These are phyloP conservation scores for Termitomyces titanicus DNA, from an alignment of 768 basidiomycete genomes.

Conservation along the genomic window DNA sequence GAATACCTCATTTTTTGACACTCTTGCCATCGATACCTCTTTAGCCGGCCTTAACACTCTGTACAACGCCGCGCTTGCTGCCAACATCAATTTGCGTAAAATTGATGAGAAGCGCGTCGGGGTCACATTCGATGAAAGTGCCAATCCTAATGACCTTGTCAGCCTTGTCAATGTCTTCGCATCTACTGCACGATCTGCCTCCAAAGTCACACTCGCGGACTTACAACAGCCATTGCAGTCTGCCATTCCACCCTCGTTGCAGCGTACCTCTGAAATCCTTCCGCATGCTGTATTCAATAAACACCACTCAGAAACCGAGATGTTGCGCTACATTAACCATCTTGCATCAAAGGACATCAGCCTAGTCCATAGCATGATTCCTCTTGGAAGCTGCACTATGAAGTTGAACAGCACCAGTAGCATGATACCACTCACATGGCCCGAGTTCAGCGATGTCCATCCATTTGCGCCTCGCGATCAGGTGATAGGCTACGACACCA, in stretches of 20 bases:
- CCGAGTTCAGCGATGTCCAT: conserved; percentile 86
- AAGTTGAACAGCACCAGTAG: conserved; percentile 98
- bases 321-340: conserved; percentile 94
- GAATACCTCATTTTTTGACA: conserved; percentile 88
- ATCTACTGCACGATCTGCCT: conserved; percentile 46
- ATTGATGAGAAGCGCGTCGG: conserved; percentile 78
- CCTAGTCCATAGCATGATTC: conserved; percentile 95
- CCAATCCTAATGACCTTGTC: conserved; percentile 70
- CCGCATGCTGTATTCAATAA: conserved; percentile 92
- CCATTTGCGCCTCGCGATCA: conserved; percentile 92
- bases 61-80: conserved; percentile 61
- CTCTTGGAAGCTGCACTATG: conserved; percentile 95
- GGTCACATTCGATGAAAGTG: conserved; percentile 90
- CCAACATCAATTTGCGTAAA: conserved; percentile 79
- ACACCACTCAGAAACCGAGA: conserved; percentile 97
- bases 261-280: conserved; percentile 67
- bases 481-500: conserved; percentile 77
- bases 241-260: conserved; percentile 53
- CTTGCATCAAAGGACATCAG: conserved; percentile 93
- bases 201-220: conserved; percentile 39
- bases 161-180: conserved; percentile 81
- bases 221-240: conserved; percentile 39
- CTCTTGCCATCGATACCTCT: conserved; percentile 75
- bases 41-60: conserved; percentile 52
- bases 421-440: conserved; percentile 95